phyloP scores from a whole-genome alignment of 345 rosid species.

The Eucalyptus microcorys region DNA sequence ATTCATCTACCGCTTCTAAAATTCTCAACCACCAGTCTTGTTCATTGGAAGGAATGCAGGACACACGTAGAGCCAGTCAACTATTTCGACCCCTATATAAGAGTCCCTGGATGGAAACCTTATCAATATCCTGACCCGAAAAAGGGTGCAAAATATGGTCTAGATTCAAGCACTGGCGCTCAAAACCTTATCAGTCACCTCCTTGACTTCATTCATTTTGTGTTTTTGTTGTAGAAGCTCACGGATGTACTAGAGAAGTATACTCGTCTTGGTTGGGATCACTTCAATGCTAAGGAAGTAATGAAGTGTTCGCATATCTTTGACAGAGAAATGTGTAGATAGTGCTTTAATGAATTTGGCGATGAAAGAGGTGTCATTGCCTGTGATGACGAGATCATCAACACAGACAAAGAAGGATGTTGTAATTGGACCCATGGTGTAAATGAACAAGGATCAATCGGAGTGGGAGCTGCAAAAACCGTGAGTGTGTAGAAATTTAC shows the following conservation, averaged over 20 bases:
- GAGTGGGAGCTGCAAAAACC: not conserved
- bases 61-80: not conserved
- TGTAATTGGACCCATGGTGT: too few species aligned
- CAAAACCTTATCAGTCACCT: not conserved
- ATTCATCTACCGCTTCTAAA: not conserved
- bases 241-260: not conserved
- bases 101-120: not conserved
- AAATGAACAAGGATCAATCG: not conserved
- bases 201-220: not conserved
- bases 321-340: not conserved
- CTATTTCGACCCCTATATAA: not conserved
- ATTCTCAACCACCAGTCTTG: not conserved
- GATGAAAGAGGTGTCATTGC: fast-evolving
- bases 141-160: not conserved
- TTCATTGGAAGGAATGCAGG: not conserved
- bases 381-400: not conserved
- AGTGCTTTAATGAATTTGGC: fast-evolving
- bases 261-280: fast-evolving
- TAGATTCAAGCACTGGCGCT: not conserved
- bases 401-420: not conserved
- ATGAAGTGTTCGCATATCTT: not conserved
- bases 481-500: not conserved
- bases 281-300: not conserved
- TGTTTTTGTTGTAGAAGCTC: not conserved
- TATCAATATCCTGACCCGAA: not conserved